Conservation (phyloP, 345 rosid genomes). For the Citrus glauca region DNA sequence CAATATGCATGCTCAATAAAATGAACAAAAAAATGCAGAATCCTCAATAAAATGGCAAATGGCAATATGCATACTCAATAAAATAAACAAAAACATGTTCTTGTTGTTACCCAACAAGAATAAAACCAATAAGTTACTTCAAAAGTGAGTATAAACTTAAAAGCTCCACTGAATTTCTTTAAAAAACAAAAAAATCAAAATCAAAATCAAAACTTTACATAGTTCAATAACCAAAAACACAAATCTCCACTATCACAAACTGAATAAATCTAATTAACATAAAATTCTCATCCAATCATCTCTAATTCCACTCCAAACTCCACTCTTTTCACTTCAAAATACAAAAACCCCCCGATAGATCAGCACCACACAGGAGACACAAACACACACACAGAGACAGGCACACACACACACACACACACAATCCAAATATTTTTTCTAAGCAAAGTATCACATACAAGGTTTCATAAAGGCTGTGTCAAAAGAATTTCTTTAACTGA, state of each 20-base stretch:
- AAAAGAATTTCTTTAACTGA: too few relatives aligned
- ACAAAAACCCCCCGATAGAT: not conserved
- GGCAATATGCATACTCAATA: not conserved
- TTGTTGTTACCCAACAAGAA: not conserved
- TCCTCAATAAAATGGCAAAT: too few relatives aligned
- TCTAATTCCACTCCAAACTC: not conserved
- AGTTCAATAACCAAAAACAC: not conserved
- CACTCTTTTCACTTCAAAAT: not conserved
- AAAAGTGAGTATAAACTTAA: not conserved
- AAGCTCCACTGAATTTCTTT: not conserved
- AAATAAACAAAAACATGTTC: not conserved
- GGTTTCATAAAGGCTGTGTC: too few relatives aligned
- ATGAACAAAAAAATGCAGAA: too few relatives aligned
- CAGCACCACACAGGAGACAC: too few relatives aligned
- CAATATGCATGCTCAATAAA: too few relatives aligned
- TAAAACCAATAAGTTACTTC: not conserved
- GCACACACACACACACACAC: too few relatives aligned
- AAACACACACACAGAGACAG: too few relatives aligned
- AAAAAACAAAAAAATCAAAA: not conserved
- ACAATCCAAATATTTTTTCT: too few relatives aligned
- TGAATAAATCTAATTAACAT: not conserved
- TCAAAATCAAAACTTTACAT: not conserved
- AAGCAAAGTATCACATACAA: too few relatives aligned
- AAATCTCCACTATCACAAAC: not conserved
- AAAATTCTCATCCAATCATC: constrained; percentile 5